phyloP scores from a whole-genome alignment of 192 early-diverging fungal genomes.

The Coemansia furcata region DNA sequence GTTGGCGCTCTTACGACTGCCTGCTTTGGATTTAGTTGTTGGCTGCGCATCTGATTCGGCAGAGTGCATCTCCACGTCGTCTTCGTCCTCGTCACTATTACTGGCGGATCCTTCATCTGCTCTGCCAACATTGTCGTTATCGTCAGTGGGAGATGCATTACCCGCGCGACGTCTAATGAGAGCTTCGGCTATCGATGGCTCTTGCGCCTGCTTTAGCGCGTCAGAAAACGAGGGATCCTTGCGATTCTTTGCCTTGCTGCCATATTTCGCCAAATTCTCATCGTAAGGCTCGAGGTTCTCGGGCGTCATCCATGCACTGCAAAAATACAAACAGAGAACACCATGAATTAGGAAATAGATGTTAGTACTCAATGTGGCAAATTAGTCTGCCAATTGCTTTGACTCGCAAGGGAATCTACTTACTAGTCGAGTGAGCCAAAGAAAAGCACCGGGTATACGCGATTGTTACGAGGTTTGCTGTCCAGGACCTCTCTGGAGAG shows the following conservation, averaged over 20 bases:
- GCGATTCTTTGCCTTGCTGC: conserved; percentile 51
- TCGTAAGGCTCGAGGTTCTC: conserved; percentile 54
- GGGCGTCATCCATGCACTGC: conserved; percentile 52
- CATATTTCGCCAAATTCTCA: conserved; percentile 43
- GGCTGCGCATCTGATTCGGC: conserved; percentile 20
- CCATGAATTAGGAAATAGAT: not conserved
- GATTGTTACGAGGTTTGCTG: conserved; percentile 52
- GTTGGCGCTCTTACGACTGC: conserved; percentile 5
- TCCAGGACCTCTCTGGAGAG: conserved; percentile 45
- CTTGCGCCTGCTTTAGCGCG: conserved; percentile 53
- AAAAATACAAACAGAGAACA: conserved; percentile 2
- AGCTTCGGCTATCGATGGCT: conserved; percentile 42
- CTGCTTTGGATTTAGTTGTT: conserved; percentile 8
- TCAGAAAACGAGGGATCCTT: conserved; percentile 52
- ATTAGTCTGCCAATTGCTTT: not conserved
- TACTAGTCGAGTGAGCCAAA: conserved; percentile 59
- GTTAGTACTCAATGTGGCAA: not conserved
- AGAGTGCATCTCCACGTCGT: conserved; percentile 45
- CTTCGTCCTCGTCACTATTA: conserved; percentile 34
- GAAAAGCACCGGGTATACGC: conserved; percentile 52
- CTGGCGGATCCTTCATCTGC: conserved; percentile 53
- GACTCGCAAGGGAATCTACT: conserved; percentile 17
- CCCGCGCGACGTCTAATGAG: conserved; percentile 46
- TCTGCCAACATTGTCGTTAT: conserved; percentile 56
- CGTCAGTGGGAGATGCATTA: conserved; percentile 29